A percentile compares a stretch with the other conserved stretches of the same genome.
Conservation (phyloP, 1,284 basidiomycete species). For the Ustilago trichophora region DNA sequence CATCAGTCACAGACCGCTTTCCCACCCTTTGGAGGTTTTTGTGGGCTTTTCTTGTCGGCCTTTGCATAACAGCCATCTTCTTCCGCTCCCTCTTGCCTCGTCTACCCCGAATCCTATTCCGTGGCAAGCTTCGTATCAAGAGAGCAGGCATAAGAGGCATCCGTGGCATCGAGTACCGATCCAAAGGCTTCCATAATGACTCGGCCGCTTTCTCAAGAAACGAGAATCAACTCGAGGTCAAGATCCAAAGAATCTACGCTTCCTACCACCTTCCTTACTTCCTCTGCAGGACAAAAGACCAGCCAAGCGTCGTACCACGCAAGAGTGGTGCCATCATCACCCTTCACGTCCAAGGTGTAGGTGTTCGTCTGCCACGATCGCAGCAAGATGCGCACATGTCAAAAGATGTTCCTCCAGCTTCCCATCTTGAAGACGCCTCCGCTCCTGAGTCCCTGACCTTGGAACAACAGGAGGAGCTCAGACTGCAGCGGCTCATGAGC, state of each 20-base stretch:
- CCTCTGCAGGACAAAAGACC: constrained; percentile 9
- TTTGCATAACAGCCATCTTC: constrained; percentile 45
- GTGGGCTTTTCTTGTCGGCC: constrained; percentile 23
- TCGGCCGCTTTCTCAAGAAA: constrained; percentile 27
- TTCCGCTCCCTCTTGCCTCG: constrained; percentile 56
- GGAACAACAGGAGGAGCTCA: constrained; percentile 32
- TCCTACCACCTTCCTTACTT: constrained; percentile 36
- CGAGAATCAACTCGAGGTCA: constrained; percentile 45
- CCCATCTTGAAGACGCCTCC: neutral
- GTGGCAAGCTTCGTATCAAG: constrained; percentile 50
- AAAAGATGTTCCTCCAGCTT: neutral
- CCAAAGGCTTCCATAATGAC: constrained; percentile 47
- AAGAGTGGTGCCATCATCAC: constrained; percentile 42
- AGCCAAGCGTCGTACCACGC: constrained; percentile 15
- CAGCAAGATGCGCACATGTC: neutral
- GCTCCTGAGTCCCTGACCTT: constrained; percentile 1
- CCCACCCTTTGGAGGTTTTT: constrained; percentile 12
- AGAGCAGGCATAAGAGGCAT: constrained; percentile 53
- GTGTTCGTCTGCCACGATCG: constrained; percentile 42
- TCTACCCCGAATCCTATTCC: constrained; percentile 51
- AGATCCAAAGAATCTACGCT: constrained; percentile 46
- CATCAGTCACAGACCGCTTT: neutral
- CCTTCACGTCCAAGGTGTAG: constrained; percentile 54
- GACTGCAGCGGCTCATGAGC: constrained; percentile 40
- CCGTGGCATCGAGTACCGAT: constrained; percentile 55